These are phyloP conservation scores for Sphaerosporella brunnea DNA, from an alignment of 495 filamentous ascomycete species.

Conservation along the genomic window DNA sequence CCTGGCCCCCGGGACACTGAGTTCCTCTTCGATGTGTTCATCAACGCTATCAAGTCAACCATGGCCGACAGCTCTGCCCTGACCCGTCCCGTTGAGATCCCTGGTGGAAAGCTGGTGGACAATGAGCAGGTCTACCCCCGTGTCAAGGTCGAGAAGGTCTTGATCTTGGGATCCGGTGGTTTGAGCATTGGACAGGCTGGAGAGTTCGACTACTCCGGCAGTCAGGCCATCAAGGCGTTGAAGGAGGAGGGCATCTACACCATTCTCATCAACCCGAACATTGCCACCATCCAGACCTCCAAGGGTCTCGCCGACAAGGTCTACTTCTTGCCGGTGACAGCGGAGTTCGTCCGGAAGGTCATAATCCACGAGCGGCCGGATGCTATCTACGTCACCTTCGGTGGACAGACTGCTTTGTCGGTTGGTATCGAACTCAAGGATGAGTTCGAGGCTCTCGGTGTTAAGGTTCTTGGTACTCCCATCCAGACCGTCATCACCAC, in stretches of 20 bases:
- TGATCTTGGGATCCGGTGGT: slow-evolving; percentile 84
- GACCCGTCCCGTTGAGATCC: slow-evolving; percentile 55
- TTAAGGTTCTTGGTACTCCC: slow-evolving; percentile 85
- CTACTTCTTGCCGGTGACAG: slow-evolving; percentile 93
- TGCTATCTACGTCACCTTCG: slow-evolving; percentile 90
- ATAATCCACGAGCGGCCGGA: slow-evolving; percentile 84
- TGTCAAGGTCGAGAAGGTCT: slow-evolving; percentile 77
- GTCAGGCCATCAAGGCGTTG: slow-evolving; percentile 82
- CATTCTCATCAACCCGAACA: slow-evolving; percentile 95
- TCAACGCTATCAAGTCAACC: slow-evolving; percentile 58
- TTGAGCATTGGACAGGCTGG: slow-evolving; percentile 92
- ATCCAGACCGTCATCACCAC: slow-evolving; percentile 98
- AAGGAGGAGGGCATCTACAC: slow-evolving; percentile 92
- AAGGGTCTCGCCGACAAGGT: slow-evolving; percentile 95
- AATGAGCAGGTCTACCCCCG: slow-evolving; percentile 57
- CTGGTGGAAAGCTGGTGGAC: slow-evolving; percentile 61
- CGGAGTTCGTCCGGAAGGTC: slow-evolving; percentile 93
- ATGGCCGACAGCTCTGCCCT: slow-evolving; percentile 33
- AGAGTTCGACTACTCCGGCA: slow-evolving; percentile 97
- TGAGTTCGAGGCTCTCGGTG: slow-evolving; percentile 78
- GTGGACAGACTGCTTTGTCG: slow-evolving; percentile 83
- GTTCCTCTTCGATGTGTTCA: slow-evolving; percentile 91
- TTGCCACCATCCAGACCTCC: slow-evolving; percentile 95
- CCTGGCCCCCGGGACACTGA: slow-evolving; percentile 94
- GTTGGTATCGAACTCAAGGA: slow-evolving; percentile 94